Evolutionary conservation across 352 stramenopile genomes (phyloP).

Genomic region (Peronospora farinosa): DNA sequence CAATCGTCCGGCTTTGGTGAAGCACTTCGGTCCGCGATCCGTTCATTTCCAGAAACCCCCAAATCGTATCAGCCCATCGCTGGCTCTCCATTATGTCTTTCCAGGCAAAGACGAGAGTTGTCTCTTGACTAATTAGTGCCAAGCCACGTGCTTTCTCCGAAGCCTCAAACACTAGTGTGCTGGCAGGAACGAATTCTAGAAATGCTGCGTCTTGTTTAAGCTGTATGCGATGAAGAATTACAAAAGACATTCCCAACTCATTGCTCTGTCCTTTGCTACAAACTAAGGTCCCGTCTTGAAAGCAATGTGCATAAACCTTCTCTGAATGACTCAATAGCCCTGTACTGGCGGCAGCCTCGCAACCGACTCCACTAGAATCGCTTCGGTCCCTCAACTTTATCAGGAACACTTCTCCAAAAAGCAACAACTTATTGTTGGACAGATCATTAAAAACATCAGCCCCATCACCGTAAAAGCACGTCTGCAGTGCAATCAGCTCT

Average conservation of each 20-base stretch:
- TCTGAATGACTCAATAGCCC: slow-evolving; percentile 1
- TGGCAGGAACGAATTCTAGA: slow-evolving; percentile 31
- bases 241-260: slow-evolving; percentile 8
- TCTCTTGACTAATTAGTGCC: slow-evolving; percentile 25
- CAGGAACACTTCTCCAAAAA: slow-evolving; percentile 30
- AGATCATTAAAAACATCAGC: slow-evolving; percentile 24
- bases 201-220: slow-evolving; percentile 41
- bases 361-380: not conserved
- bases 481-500: slow-evolving; percentile 32
- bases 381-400: slow-evolving; percentile 1
- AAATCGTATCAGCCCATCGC: slow-evolving; percentile 29
- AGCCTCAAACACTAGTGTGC: slow-evolving; percentile 13
- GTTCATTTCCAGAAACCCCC: slow-evolving; percentile 34
- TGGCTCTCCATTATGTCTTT: slow-evolving; percentile 17
- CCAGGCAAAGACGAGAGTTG: slow-evolving; percentile 18
- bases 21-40: slow-evolving; percentile 25
- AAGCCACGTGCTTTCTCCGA: slow-evolving; percentile 14
- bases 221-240: slow-evolving; percentile 21
- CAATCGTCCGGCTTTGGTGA: slow-evolving; percentile 14
- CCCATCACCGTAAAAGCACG: slow-evolving; percentile 19
- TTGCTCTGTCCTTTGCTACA: slow-evolving; percentile 17
- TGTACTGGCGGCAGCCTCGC: not conserved
- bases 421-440: slow-evolving; percentile 27
- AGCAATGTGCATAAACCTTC: slow-evolving; percentile 30
- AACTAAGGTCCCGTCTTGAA: slow-evolving; percentile 33